Evolutionary conservation across 768 basidiomycete species (phyloP).

Genomic region (Tricholoma sp.): DNA sequence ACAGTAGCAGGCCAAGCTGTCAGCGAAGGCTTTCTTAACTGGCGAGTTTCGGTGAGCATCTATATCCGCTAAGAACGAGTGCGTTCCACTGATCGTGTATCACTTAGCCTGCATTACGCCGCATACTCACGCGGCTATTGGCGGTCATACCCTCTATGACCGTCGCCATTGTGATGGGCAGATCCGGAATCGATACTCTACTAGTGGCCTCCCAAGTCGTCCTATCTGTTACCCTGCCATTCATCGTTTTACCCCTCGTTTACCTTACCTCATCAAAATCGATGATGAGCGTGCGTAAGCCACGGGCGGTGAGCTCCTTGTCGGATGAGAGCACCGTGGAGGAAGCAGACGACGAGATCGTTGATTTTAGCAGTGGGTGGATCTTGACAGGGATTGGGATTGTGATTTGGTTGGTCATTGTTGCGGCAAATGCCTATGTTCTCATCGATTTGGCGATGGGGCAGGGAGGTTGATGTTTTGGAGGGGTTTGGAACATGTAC

Average conservation of each 20-base stretch:
- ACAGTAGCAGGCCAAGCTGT: slow-evolving; percentile 90
- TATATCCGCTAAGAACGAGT: slow-evolving; percentile 3
- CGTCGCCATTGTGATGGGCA: slow-evolving; percentile 71
- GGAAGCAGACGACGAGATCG: slow-evolving; percentile 28
- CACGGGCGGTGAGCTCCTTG: slow-evolving; percentile 26
- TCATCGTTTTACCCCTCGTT: slow-evolving; percentile 78
- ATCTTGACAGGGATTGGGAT: slow-evolving; percentile 13
- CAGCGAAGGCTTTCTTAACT: slow-evolving; percentile 84
- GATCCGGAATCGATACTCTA: slow-evolving; percentile 64
- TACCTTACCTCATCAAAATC: slow-evolving; percentile 67
- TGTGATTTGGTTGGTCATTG: slow-evolving; percentile 58
- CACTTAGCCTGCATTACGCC: slow-evolving; percentile 64
- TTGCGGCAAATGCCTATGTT: slow-evolving; percentile 74
- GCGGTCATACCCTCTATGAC: slow-evolving; percentile 79
- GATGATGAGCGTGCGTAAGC: slow-evolving; percentile 67
- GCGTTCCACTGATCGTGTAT: background rate
- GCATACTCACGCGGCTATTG: slow-evolving; percentile 77
- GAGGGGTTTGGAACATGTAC: slow-evolving; percentile 51
- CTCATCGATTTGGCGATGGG: slow-evolving; percentile 46
- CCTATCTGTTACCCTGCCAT: slow-evolving; percentile 79
- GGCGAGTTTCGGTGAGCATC: slow-evolving; percentile 67
- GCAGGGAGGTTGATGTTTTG: slow-evolving; percentile 61
- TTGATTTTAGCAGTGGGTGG: slow-evolving; percentile 48
- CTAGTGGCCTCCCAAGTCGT: slow-evolving; percentile 87
- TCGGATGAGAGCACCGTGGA: slow-evolving; percentile 23